phyloP scores from a whole-genome alignment of 495 filamentous ascomycete species.

The Apodospora peruviana region DNA sequence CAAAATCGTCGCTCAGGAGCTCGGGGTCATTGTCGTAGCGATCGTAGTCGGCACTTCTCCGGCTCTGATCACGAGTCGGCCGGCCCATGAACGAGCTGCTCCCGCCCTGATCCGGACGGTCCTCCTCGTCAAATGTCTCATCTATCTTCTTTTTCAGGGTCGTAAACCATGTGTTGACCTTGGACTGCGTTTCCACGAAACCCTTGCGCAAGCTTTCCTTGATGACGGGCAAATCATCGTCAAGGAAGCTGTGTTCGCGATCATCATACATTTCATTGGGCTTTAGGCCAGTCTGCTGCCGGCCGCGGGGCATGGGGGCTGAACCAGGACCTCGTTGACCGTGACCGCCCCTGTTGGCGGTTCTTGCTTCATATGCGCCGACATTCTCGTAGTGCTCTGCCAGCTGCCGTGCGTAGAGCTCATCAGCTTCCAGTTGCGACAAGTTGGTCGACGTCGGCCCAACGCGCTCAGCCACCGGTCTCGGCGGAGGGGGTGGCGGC shows the following conservation, averaged over 20 bases:
- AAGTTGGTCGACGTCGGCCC: constrained; percentile 53
- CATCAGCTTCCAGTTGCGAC: constrained; percentile 83
- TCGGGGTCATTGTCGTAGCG: constrained; percentile 96
- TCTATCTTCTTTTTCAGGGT: constrained; percentile 88
- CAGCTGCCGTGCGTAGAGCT: constrained; percentile 88
- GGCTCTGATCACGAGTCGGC: constrained; percentile 39
- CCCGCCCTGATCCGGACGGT: constrained; percentile 19
- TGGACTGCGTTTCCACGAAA: constrained; percentile 88
- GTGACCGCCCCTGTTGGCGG: constrained; percentile 29
- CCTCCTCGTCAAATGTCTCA: constrained; percentile 64
- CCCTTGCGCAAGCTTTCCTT: constrained; percentile 90
- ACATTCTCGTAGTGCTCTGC: constrained; percentile 78
- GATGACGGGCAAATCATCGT: constrained; percentile 93
- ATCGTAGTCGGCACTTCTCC: constrained; percentile 74
- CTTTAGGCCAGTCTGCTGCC: constrained; percentile 42
- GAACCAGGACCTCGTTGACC: not conserved
- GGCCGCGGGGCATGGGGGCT: constrained; percentile 23
- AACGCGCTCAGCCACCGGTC: constrained; percentile 42
- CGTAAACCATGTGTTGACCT: constrained; percentile 87
- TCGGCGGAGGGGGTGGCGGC: constrained; percentile 65
- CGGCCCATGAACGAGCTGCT: constrained; percentile 31
- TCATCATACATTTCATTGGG: constrained; percentile 51
- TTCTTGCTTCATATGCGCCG: constrained; percentile 46
- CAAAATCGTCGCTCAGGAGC: constrained; percentile 86
- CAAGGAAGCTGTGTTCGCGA: constrained; percentile 76